Conservation (phyloP, 306 rosid species). For the Luffa acutangula region DNA sequence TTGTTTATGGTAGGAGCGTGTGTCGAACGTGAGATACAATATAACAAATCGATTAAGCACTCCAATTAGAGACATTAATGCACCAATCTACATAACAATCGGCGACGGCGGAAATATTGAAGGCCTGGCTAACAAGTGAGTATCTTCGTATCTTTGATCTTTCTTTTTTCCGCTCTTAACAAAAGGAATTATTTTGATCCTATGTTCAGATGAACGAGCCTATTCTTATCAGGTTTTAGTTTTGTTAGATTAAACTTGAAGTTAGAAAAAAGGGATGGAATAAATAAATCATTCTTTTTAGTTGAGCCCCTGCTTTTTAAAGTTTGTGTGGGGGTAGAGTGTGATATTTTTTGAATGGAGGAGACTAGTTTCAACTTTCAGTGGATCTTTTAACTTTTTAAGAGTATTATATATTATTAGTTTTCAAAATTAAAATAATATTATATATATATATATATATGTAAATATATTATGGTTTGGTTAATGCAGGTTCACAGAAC, state of each 20-base stretch:
- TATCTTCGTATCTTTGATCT: neutral
- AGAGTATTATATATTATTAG: no score
- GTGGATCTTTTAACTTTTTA: neutral
- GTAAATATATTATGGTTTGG: neutral
- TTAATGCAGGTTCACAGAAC: slow-evolving; percentile 2
- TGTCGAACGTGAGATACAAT: slow-evolving; percentile 12
- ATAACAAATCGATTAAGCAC: slow-evolving; percentile 10
- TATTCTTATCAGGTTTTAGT: neutral
- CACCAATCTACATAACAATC: slow-evolving; percentile 17
- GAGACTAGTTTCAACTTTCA: neutral
- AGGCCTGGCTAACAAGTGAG: slow-evolving; percentile 15
- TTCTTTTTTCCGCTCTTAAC: neutral
- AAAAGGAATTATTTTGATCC: neutral
- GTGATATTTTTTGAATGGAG: neutral
- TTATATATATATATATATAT: neutral
- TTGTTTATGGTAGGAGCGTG: neutral
- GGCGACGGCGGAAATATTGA: slow-evolving; percentile 18
- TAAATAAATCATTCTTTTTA: neutral
- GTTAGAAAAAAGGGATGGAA: neutral
- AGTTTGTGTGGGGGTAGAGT: neutral
- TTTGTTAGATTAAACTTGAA: neutral
- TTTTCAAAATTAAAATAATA: no score
- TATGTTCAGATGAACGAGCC: neutral
- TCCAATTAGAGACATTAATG: slow-evolving; percentile 11
- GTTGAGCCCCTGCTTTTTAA: neutral